A percentile compares a stretch with the other conserved stretches of the same genome.
Conservation (phyloP, 2,329 filamentous ascomycete genomes). For the Dactylonectria estremocensis region DNA sequence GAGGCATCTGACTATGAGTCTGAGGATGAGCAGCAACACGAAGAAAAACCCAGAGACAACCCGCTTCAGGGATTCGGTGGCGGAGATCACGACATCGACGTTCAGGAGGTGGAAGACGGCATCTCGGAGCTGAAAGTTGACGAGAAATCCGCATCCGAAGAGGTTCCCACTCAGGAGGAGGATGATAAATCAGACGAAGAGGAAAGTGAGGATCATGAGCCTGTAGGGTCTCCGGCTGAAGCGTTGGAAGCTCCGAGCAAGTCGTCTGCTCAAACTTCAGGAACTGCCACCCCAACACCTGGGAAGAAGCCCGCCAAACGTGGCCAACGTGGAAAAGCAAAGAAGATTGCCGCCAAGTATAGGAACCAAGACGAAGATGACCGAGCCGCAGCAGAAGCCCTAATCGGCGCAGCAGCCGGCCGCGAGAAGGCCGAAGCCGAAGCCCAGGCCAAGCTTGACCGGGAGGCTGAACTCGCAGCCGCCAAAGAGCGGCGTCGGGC, state of each 20-base stretch:
- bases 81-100: constrained; percentile 47
- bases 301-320: constrained; percentile 70
- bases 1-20: constrained; percentile 51
- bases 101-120: constrained; percentile 45
- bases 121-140: constrained; percentile 45
- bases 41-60: constrained; percentile 54
- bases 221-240: constrained; percentile 30
- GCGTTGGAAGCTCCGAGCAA: constrained; percentile 39
- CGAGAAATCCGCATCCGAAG: constrained; percentile 40
- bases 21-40: constrained; percentile 51
- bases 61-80: constrained; percentile 54
- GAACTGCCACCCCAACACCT: constrained; percentile 33
- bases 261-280: constrained; percentile 22
- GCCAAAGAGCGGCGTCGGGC: constrained; percentile 82
- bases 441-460: constrained; percentile 78
- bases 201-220: constrained; percentile 47
- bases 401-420: constrained; percentile 84
- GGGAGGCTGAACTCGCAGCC: constrained; percentile 75
- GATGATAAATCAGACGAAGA: constrained; percentile 36
- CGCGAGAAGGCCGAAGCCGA: constrained; percentile 79
- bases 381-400: constrained; percentile 82
- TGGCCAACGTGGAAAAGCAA: constrained; percentile 86
- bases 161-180: constrained; percentile 44
- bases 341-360: constrained; percentile 92
- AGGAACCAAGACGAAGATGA: constrained; percentile 96